Evolutionary conservation across 352 stramenopile genomes (phyloP).

Genomic region (Globisporangium irregulare): DNA sequence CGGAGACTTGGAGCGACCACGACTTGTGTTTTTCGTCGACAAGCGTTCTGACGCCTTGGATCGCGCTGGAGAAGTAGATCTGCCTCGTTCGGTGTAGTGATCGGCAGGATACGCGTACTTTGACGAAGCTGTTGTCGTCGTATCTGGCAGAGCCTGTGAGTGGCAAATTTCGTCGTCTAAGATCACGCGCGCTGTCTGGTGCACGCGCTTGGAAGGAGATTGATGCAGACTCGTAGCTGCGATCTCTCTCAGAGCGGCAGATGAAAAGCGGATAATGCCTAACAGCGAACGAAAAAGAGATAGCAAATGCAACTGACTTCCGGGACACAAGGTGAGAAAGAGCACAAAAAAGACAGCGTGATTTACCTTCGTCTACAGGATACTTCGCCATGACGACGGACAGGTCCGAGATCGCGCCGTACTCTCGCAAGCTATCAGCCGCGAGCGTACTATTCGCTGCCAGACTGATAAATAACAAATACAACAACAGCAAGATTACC

Average conservation of each 20-base stretch:
- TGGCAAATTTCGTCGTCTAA: constrained; percentile 44
- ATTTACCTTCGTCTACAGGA: constrained; percentile 54
- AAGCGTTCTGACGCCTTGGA: constrained; percentile 3
- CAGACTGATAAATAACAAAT: constrained; percentile 26
- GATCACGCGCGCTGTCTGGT: constrained; percentile 65
- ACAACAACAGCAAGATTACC: neutral
- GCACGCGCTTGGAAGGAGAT: constrained; percentile 56
- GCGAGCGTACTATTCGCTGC: constrained; percentile 43
- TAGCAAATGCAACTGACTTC: neutral
- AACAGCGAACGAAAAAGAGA: neutral
- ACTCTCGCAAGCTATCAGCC: constrained; percentile 39
- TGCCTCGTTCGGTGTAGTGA: constrained; percentile 2
- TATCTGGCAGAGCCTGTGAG: neutral
- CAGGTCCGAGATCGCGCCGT: constrained; percentile 58
- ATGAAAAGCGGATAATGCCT: constrained; percentile 70
- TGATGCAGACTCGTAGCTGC: constrained; percentile 52
- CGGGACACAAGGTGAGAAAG: neutral
- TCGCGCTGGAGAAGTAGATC: constrained; percentile 7
- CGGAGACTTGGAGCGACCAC: constrained; percentile 32
- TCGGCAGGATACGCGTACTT: neutral
- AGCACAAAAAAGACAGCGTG: neutral
- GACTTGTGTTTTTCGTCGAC: constrained; percentile 19
- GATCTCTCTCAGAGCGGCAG: constrained; percentile 50
- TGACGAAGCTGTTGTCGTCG: neutral
- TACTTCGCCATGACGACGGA: constrained; percentile 76